Conservation (phyloP, 176 grass and related monocot genomes). For the Zizania latifolia region DNA sequence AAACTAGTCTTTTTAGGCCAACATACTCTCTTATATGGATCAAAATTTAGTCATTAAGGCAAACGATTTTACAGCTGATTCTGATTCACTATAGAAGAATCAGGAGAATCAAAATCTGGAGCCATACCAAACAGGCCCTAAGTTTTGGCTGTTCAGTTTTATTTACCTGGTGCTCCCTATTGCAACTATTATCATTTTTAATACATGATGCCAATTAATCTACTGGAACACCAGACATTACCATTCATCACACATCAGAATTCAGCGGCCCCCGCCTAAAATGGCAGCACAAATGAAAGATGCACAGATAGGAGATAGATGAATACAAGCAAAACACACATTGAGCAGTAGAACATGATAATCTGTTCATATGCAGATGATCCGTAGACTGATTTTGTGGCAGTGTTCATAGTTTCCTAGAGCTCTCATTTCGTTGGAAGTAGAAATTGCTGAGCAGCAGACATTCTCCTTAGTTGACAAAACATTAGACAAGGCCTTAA, state of each 20-base stretch:
- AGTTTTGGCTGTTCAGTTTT: not conserved
- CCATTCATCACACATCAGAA: not conserved
- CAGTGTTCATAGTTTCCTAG: not conserved
- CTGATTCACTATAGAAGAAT: no score
- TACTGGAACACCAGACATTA: not conserved
- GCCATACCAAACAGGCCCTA: no score
- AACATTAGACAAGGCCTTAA: not conserved
- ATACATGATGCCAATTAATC: not conserved
- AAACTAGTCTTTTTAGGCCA: no score
- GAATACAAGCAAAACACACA: not conserved
- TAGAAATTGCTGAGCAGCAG: not conserved
- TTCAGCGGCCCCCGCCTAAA: not conserved
- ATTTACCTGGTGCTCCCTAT: not conserved
- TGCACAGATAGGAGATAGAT: not conserved
- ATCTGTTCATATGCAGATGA: not conserved
- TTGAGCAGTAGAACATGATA: not conserved
- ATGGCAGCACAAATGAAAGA: not conserved
- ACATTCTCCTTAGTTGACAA: not conserved
- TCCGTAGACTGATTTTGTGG: not conserved
- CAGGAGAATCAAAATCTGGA: no score
- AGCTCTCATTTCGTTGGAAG: not conserved
- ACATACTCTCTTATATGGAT: no score
- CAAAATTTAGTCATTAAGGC: no score
- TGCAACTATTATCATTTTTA: not conserved
- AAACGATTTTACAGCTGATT: no score